Evolutionary conservation across 1,139 yeast genomes (phyloP), one percentile per base, ranked within the genome.

Genomic region (Pichia sp.): DNA sequence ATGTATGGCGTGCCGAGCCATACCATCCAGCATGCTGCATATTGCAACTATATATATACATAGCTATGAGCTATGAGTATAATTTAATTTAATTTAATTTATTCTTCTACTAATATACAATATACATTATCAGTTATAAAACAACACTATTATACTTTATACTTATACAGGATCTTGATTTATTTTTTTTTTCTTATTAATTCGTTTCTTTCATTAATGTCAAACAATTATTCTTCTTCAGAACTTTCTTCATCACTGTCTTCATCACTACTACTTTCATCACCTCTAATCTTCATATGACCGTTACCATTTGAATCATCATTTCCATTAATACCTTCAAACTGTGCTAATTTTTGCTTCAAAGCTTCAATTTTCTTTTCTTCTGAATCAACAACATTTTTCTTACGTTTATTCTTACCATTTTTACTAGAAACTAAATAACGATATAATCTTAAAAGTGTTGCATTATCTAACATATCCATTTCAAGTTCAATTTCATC

Each of bases 401-500:
- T 58, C 49, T 55, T 53, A 42, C 58, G 53, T 52, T 61, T 56
- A 38, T 40, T 47, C 42, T 49, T 56, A 40, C 53, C 46, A 28
- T 63, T 62, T 61, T 76, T 76, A 57, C 77, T 76, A 53, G 81
- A 81, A 58, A 84, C 85, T 52, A 85, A 82, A 65, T 76, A 85
- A 66, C 86, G 84, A 73, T 90, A 90, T 57, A 92, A 72, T 62
- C 87, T 86, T 64, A 87, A 70, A 45, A 92, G 78, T 1, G 97
- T 90, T 47, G 79, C 73, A 58, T 88, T 92, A 60, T 88, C 96
- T 59, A 92, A 76, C 67, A 85, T 87, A 66, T 92, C 97, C 83
- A 94, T 86, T 67, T 94, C 98, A 54, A 92, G 75, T 71, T 94
- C 98, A 53, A 92, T 94, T 64, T 85, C 94, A 60, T 92, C 98